Evolutionary conservation across 1,139 yeast species (phyloP).

Genomic region (Nakaseomyces glabratus): DNA sequence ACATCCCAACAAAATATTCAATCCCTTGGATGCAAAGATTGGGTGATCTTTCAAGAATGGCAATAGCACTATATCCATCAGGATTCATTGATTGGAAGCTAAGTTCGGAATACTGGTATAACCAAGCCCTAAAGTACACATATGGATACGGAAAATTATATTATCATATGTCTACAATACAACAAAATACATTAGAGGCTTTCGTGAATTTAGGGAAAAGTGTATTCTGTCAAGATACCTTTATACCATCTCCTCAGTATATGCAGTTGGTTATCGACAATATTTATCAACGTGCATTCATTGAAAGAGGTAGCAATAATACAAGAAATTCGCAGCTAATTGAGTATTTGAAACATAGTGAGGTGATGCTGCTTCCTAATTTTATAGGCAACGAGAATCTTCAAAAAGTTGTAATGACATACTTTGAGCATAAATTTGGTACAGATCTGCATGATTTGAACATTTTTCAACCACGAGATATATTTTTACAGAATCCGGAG

Average conservation of each 20-base stretch:
- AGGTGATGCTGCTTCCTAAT: constrained; percentile 34
- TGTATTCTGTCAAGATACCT: constrained; percentile 70
- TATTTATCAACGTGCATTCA: constrained; percentile 59
- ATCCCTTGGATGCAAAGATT: constrained; percentile 76
- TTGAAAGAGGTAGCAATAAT: constrained; percentile 30
- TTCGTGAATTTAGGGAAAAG: constrained; percentile 70
- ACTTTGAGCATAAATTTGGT: constrained; percentile 59
- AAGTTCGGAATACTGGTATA: constrained; percentile 72
- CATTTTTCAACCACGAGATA: constrained; percentile 44
- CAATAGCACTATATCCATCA: constrained; percentile 69
- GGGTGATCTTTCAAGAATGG: constrained; percentile 76
- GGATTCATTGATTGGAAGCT: constrained; percentile 74
- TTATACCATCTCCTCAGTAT: constrained; percentile 72
- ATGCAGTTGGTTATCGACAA: constrained; percentile 68
- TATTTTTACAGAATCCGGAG: constrained; percentile 41
- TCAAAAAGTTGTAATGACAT: constrained; percentile 56
- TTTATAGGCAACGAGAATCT: constrained; percentile 42
- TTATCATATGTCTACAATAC: constrained; percentile 77
- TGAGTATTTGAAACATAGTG: constrained; percentile 32
- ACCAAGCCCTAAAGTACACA: constrained; percentile 56
- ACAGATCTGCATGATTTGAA: constrained; percentile 57
- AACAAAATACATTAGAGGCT: constrained; percentile 70
- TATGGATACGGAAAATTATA: constrained; percentile 75
- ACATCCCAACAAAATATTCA: constrained; percentile 36
- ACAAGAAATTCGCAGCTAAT: constrained; percentile 28